Conservation (phyloP, 1,139 yeast genomes). For the Hemisphaericaspora xylanilytica region DNA sequence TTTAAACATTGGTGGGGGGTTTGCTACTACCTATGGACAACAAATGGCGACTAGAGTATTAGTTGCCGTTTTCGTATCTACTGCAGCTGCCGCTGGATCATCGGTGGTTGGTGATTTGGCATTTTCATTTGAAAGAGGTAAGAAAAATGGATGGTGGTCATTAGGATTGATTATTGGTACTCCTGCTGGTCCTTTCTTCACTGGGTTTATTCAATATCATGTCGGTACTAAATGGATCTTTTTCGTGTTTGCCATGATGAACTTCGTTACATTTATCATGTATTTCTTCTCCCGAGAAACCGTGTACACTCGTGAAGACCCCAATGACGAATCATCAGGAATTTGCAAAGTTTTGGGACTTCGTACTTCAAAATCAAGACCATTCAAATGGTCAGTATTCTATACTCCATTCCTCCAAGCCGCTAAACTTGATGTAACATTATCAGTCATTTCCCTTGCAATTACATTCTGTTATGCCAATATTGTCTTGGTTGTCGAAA, state of each 20-base stretch:
- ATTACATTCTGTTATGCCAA: slow-evolving; percentile 23
- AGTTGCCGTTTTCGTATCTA: slow-evolving; percentile 15
- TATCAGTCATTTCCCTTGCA: slow-evolving; percentile 20
- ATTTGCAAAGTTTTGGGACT: slow-evolving; percentile 9
- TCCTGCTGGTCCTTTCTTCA: slow-evolving; percentile 18
- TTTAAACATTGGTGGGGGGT: slow-evolving; percentile 18
- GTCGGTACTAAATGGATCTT: slow-evolving; percentile 17
- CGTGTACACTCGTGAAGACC: slow-evolving; percentile 11
- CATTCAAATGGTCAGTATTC: slow-evolving; percentile 10
- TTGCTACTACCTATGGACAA: slow-evolving; percentile 16
- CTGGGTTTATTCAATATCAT: slow-evolving; percentile 17
- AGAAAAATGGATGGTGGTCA: slow-evolving; percentile 21
- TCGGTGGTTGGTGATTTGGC: slow-evolving; percentile 17
- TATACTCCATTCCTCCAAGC: slow-evolving; percentile 16
- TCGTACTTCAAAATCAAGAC: slow-evolving; percentile 6
- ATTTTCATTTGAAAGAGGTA: slow-evolving; percentile 17
- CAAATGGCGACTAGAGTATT: slow-evolving; percentile 19
- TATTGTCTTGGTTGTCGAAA: slow-evolving; percentile 23
- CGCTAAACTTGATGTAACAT: slow-evolving; percentile 10
- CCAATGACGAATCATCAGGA: slow-evolving; percentile 2
- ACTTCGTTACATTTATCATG: slow-evolving; percentile 13
- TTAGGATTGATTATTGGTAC: slow-evolving; percentile 17
- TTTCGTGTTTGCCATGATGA: slow-evolving; percentile 16
- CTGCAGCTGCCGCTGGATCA: slow-evolving; percentile 17
- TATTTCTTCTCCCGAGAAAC: slow-evolving; percentile 16